Conservation (phyloP, 768 basidiomycete genomes). For the Chalciporus piperatus region DNA sequence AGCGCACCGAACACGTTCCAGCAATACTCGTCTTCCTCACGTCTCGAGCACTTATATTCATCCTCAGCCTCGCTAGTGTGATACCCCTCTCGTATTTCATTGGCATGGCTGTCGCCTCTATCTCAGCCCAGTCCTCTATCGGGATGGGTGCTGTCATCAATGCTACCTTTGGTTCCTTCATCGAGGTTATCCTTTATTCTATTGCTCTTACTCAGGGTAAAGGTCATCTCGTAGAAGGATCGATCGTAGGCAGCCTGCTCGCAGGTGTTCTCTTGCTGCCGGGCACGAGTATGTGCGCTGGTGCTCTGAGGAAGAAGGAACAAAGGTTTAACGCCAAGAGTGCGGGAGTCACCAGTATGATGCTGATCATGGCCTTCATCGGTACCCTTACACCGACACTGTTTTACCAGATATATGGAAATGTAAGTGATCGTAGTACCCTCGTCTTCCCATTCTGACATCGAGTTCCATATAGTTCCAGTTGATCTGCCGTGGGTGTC, state of each 20-base stretch:
- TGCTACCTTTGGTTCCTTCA: constrained; percentile 97
- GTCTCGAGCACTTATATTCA: constrained; percentile 76
- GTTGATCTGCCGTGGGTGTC: constrained; percentile 81
- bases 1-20: constrained; percentile 60
- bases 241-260: constrained; percentile 90
- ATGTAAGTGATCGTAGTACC: constrained; percentile 54
- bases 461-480: constrained; percentile 63
- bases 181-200: constrained; percentile 91
- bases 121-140: constrained; percentile 97
- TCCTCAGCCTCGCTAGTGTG: constrained; percentile 82
- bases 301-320: constrained; percentile 87
- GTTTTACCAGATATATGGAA: constrained; percentile 98
- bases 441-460: not conserved
- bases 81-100: constrained; percentile 99
- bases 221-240: constrained; percentile 93
- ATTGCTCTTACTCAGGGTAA: constrained; percentile 90
- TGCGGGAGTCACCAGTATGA: constrained; percentile 97
- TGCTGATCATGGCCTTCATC: constrained; percentile 99
- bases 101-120: constrained; percentile 98
- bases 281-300: constrained; percentile 91
- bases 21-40: constrained; percentile 66
- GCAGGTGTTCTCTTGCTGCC: constrained; percentile 98
- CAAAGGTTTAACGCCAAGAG: constrained; percentile 99
- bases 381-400: constrained; percentile 92
- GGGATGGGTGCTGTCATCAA: constrained; percentile 99